Conservation (phyloP, 495 filamentous ascomycete species). For the Cetradonia linearis region DNA sequence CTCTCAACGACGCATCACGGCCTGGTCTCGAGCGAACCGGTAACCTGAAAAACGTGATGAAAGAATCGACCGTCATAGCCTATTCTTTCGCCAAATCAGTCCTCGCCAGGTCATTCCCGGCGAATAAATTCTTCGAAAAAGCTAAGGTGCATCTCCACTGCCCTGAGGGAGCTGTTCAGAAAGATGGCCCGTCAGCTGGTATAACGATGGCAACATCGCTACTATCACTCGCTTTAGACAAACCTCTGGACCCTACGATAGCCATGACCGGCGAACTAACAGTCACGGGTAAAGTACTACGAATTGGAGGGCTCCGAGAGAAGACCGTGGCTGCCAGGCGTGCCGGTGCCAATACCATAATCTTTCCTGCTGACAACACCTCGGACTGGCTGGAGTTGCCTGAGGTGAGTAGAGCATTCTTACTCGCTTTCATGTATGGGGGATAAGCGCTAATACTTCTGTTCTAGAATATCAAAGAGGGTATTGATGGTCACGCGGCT, state of each 20-base stretch:
- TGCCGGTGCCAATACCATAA: conserved; percentile 86
- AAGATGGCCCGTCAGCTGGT: conserved; percentile 91
- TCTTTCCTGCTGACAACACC: conserved; percentile 91
- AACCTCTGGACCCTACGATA: conserved; percentile 69
- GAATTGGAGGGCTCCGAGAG: conserved; percentile 92
- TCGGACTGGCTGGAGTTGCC: conserved; percentile 97
- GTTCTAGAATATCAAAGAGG: conserved; percentile 87
- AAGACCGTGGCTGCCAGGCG: conserved; percentile 97
- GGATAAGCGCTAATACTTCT: conserved; percentile 29
- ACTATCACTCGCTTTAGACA: conserved; percentile 70
- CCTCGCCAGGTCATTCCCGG: conserved; percentile 71
- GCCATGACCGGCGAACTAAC: conserved; percentile 99
- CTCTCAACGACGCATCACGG: conserved; percentile 57
- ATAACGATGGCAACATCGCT: conserved; percentile 95
- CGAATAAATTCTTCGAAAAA: conserved; percentile 94
- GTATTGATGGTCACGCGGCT: conserved; percentile 78
- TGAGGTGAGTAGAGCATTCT: conserved; percentile 54
- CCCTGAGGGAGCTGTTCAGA: conserved; percentile 91
- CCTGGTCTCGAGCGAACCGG: conserved; percentile 83
- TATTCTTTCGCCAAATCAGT: conserved; percentile 92
- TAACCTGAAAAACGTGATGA: conserved; percentile 95
- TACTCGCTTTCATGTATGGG: conserved; percentile 3
- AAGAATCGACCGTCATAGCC: conserved; percentile 86
- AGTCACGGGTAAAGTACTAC: conserved; percentile 90
- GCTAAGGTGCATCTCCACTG: conserved; percentile 94